These are phyloP conservation scores for Phytophthora idaei DNA, from an alignment of 352 stramenopile genomes.

Conservation along the genomic window DNA sequence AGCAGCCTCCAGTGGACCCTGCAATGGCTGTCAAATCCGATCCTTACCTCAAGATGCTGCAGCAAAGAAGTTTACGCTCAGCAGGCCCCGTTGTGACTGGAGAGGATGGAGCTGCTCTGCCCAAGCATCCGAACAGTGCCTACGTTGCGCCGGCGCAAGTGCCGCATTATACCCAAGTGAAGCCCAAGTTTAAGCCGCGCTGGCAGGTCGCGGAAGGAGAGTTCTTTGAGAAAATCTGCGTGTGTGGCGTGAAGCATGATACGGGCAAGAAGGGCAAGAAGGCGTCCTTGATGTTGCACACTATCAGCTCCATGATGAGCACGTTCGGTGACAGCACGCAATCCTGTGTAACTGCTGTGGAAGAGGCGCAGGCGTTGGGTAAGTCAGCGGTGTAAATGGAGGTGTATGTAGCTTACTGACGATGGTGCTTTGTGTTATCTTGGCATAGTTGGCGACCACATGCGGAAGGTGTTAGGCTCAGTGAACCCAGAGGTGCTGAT, in stretches of 20 bases:
- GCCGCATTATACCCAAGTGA: slow-evolving; percentile 47
- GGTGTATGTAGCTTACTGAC: slow-evolving; percentile 5
- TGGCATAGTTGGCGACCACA: slow-evolving; percentile 59
- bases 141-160: slow-evolving; percentile 62
- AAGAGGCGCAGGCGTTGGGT: slow-evolving; percentile 65
- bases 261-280: slow-evolving; percentile 41
- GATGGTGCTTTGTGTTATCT: neutral
- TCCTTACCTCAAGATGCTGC: slow-evolving; percentile 82
- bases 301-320: slow-evolving; percentile 84
- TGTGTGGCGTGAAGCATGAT: slow-evolving; percentile 63
- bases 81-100: neutral
- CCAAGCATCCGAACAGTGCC: slow-evolving; percentile 59
- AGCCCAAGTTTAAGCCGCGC: slow-evolving; percentile 49
- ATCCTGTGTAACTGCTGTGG: slow-evolving; percentile 62
- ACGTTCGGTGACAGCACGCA: slow-evolving; percentile 75
- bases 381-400: slow-evolving; percentile 4
- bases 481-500: slow-evolving; percentile 54
- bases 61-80: slow-evolving; percentile 63
- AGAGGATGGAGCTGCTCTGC: slow-evolving; percentile 5
- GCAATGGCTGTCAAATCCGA: slow-evolving; percentile 52
- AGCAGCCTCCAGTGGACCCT: slow-evolving; percentile 17
- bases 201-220: slow-evolving; percentile 79
- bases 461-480: slow-evolving; percentile 43
- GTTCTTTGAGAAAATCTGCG: slow-evolving; percentile 69
- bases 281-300: slow-evolving; percentile 54